phyloP scores from a whole-genome alignment of 495 filamentous ascomycete species.

The Parachaetomium inaequale region DNA sequence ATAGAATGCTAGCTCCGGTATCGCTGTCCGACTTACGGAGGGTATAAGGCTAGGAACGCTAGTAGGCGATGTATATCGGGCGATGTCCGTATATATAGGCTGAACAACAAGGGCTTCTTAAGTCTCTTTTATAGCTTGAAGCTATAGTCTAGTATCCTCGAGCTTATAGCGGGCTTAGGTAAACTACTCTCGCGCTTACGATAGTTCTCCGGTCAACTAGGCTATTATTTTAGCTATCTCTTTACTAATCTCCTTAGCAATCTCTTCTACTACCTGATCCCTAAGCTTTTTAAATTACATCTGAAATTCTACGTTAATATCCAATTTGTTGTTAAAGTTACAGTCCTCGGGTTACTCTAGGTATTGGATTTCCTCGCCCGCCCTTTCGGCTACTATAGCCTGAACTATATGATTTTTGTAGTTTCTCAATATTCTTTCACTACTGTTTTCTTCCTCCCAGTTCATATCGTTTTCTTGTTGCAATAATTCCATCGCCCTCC shows the following conservation, averaged over 20 bases:
- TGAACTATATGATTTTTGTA: neutral
- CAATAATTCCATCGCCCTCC: neutral
- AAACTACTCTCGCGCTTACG: neutral
- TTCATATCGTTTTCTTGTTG: constrained; percentile 10
- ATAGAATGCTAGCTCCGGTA: neutral
- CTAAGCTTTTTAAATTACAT: neutral
- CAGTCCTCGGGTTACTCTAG: neutral
- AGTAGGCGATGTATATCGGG: neutral
- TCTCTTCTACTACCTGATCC: neutral
- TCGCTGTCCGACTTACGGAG: neutral
- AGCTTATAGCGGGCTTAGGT: neutral
- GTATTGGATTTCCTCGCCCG: neutral
- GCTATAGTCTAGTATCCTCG: neutral
- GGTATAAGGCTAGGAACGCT: neutral
- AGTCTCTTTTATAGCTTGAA: neutral
- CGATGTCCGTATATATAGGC: neutral
- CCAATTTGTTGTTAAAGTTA: constrained; percentile 1
- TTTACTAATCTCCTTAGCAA: neutral
- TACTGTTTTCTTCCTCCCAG: constrained; percentile 1
- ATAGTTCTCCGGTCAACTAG: neutral
- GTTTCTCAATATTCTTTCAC: neutral
- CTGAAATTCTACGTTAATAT: constrained; percentile 1
- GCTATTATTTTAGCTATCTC: neutral
- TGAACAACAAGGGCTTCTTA: neutral
- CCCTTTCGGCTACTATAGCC: neutral